Base-by-base conservation (phyloP, 192 early-diverging fungal species). In the Helicostylum pulchrum region DNA sequence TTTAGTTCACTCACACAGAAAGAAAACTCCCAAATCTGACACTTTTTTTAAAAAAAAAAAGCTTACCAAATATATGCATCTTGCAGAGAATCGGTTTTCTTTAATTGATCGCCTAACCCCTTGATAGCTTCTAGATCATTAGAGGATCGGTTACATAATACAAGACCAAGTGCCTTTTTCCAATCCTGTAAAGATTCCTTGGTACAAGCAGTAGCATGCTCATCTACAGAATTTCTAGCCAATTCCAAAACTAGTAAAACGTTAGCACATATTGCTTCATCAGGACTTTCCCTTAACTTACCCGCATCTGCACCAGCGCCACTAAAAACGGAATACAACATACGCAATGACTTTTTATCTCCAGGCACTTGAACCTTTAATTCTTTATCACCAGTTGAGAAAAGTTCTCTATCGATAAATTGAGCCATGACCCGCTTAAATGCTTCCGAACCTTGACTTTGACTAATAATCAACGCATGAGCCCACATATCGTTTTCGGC, bases 391-490 rank as follows among this genome's bases (percentile, higher is more conserved):
- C 53, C 2, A 14, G 59, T 8, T 21, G 53, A 63, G 10, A 62
- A 50, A 44, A 88, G 71, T 48, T 75, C 71, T 51, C 17, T 48
- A 48, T 48, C 46, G 14, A 80, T 73, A 74, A 94, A 94, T n/a
- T 85, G 73, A 26, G 74, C 74, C 45, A 96, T 84, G 2, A 92
- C 90, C 6, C 90, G 82, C 51, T 85, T 81, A 83, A 93, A 96
- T 0, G 82, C 73, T 26, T 89, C 86, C 61, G 89, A 85, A 65
- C 88, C 87, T 8, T 93, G 85, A 62, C 90, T 86, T 65, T 90
- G 94, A 34, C 89, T 87, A 71, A 99, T 88, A 8, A 96, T 84
- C 19, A 97, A 80, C 6, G 94, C 97, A 74, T 97, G 92, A 0
- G 88, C 74, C 97, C 97, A 99, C 44, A 95, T 56, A 49, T 78